These are phyloP conservation scores for Scedosporium dehoogii DNA, from an alignment of 2,329 filamentous ascomycete species.

Conservation along the genomic window DNA sequence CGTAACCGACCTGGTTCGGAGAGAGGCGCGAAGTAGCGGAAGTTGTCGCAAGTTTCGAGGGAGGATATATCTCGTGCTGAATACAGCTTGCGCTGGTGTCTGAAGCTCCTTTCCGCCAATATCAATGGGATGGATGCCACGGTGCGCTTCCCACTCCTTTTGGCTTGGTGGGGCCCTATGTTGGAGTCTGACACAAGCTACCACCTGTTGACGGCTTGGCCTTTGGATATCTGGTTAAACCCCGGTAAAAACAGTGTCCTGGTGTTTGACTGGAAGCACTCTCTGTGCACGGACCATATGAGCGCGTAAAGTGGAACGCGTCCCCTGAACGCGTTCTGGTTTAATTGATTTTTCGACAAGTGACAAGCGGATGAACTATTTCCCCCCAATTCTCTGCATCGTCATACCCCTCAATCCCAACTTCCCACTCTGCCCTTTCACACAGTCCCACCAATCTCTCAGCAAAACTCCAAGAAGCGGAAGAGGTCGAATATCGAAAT, in stretches of 20 bases:
- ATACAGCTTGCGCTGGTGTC: background rate
- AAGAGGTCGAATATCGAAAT: background rate
- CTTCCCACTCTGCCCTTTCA: background rate
- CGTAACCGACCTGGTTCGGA: background rate
- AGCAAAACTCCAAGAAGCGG: background rate
- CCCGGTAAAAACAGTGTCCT: background rate
- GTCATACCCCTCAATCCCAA: background rate
- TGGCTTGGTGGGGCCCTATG: conserved; percentile 4
- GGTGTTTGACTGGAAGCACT: background rate
- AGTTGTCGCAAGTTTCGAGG: background rate
- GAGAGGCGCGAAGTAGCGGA: background rate
- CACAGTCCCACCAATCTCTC: background rate
- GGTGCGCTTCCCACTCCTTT: conserved; percentile 9
- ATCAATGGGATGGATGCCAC: conserved; percentile 8
- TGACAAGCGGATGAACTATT: background rate
- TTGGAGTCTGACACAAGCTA: background rate
- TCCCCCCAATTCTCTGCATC: background rate
- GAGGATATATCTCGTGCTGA: background rate
- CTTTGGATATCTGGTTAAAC: background rate
- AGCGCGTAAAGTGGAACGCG: conserved; percentile 15
- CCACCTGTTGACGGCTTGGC: background rate
- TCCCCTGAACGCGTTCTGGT: conserved; percentile 7
- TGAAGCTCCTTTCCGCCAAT: background rate
- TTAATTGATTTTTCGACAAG: conserved; percentile 10
- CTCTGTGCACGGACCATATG: conserved; percentile 5